Percentiles rank a stretch among this genome's conserved stretches.
These are phyloP conservation scores for Mercurialis annua DNA, from an alignment of 345 rosid species.

Conservation along the genomic window DNA sequence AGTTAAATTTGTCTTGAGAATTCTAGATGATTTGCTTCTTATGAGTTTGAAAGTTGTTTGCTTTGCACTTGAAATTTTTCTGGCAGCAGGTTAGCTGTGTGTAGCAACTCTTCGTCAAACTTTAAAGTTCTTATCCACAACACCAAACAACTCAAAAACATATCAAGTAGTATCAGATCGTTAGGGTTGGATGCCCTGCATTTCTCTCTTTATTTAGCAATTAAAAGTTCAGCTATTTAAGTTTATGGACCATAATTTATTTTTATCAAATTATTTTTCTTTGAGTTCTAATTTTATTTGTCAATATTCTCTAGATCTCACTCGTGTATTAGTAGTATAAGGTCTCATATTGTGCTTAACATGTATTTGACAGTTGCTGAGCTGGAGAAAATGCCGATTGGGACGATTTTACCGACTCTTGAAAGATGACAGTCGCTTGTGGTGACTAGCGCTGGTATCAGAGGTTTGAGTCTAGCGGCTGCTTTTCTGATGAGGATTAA, in stretches of 20 bases:
- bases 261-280: too few relatives aligned
- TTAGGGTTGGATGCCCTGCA: conserved; percentile 94
- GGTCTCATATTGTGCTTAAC: conserved; percentile 62
- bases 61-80: conserved; percentile 77
- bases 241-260: too few relatives aligned
- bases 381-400: conserved; percentile 37
- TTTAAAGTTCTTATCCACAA: conserved; percentile 50
- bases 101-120: conserved; percentile 87
- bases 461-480: not conserved
- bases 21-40: conserved; percentile 27
- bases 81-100: conserved; percentile 97
- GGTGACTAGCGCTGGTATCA: conserved; percentile 26
- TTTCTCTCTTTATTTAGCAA: conserved; percentile 51
- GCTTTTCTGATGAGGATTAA: conserved; percentile 43
- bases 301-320: conserved; percentile 56
- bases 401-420: conserved; percentile 33
- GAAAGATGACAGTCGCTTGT: conserved; percentile 36
- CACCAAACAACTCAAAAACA: conserved; percentile 69
- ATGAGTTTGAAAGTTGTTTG: conserved; percentile 60
- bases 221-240: conserved; percentile 17
- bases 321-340: conserved; percentile 38
- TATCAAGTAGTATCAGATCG: conserved; percentile 49
- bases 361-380: conserved; percentile 38
- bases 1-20: conserved; percentile 2
- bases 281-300: too few relatives aligned